phyloP scores from a whole-genome alignment of 1,284 basidiomycete genomes.

The Marasmius sp. region DNA sequence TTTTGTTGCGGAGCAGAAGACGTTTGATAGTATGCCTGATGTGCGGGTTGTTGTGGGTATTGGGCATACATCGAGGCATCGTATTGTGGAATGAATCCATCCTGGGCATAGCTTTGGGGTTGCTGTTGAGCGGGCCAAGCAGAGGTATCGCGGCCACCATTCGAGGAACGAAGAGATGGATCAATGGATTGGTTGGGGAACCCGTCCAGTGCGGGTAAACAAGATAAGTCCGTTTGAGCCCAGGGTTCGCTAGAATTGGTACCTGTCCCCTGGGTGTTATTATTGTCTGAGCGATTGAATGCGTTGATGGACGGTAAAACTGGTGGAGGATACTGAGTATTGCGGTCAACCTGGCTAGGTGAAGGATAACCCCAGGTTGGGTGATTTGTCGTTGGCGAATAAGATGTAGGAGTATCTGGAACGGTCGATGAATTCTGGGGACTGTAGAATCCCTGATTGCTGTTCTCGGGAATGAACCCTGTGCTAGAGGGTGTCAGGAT shows the following conservation, averaged over 20 bases:
- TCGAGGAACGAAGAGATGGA: not conserved
- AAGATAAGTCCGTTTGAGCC: not conserved
- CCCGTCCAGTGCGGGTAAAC: not conserved
- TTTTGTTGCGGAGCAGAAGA: slow-evolving; percentile 20
- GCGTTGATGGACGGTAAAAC: slow-evolving; percentile 50
- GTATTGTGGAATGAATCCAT: not conserved
- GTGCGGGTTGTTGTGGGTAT: not conserved
- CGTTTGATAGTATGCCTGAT: slow-evolving; percentile 3
- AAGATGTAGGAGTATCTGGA: not conserved
- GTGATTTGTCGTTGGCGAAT: not conserved
- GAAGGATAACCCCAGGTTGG: slow-evolving; percentile 56
- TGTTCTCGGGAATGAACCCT: not conserved
- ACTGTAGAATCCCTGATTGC: slow-evolving; percentile 3
- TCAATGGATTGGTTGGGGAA: not conserved
- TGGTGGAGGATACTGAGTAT: slow-evolving; percentile 50
- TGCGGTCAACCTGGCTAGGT: slow-evolving; percentile 43
- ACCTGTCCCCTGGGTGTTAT: not conserved
- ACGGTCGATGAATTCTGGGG: slow-evolving; percentile 10
- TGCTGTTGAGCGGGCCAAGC: not conserved
- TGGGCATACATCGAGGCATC: not conserved
- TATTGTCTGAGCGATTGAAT: slow-evolving; percentile 31
- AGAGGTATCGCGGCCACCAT: not conserved
- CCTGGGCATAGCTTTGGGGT: not conserved
- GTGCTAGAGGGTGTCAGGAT: not conserved
- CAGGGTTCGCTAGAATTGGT: not conserved